phyloP scores from a whole-genome alignment of 345 rosid genomes.

The Rhodamnia rubescens region DNA sequence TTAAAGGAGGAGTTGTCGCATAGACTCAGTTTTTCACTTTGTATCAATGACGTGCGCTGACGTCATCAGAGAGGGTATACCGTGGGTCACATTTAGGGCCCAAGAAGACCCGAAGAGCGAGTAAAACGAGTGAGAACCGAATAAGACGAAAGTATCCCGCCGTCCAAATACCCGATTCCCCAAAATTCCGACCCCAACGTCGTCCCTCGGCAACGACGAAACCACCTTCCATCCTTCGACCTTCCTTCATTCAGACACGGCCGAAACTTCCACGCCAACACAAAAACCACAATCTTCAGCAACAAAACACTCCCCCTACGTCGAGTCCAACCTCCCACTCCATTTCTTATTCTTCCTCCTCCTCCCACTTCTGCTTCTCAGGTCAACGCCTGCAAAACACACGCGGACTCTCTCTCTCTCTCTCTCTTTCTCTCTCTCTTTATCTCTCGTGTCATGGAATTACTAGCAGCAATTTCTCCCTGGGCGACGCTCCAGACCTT shows the following conservation, averaged over 20 bases:
- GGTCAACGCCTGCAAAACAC: neutral
- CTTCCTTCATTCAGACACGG: neutral
- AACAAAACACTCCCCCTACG: neutral
- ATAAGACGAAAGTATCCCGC: neutral
- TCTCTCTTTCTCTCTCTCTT: neutral
- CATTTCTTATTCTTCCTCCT: neutral
- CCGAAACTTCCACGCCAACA: neutral
- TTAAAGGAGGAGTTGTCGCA: neutral
- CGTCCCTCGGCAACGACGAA: neutral
- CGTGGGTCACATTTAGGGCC: neutral
- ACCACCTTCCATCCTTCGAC: neutral
- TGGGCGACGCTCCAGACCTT: slow-evolving; percentile 11
- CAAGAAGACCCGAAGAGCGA: neutral
- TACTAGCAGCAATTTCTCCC: slow-evolving; percentile 13
- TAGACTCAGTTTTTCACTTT: neutral
- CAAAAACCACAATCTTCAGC: neutral
- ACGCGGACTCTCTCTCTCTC: neutral
- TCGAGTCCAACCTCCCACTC: neutral
- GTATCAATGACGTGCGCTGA: neutral
- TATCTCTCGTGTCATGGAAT: neutral
- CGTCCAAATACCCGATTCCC: neutral
- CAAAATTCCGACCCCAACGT: neutral
- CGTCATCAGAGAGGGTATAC: neutral
- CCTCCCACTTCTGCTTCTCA: neutral
- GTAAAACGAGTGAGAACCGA: neutral